Evolutionary conservation across 345 rosid genomes (phyloP).

Genomic region (Cardiospermum halicacabum): DNA sequence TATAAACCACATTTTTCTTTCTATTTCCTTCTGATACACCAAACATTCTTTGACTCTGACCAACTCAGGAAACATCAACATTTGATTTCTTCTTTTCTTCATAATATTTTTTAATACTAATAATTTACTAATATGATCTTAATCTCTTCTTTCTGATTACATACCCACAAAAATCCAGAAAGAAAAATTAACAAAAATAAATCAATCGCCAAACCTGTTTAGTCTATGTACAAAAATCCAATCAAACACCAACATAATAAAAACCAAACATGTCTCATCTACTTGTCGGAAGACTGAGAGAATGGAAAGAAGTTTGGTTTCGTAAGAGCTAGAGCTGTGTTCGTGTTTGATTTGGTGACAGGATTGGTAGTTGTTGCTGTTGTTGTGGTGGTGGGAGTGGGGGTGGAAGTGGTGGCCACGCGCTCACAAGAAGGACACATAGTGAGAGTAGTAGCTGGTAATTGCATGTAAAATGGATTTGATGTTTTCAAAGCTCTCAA

Average conservation of each 20-base stretch:
- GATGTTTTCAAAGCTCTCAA: conserved; percentile 23
- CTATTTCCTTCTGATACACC: neutral
- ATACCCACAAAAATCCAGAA: conserved; percentile 14
- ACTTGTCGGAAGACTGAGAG: too few species aligned
- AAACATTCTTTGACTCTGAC: too few species aligned
- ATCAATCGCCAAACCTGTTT: neutral
- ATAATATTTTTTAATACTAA: neutral
- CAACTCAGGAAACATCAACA: too few species aligned
- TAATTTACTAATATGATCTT: neutral
- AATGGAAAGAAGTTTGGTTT: conserved; percentile 18
- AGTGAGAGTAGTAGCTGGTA: conserved; percentile 29
- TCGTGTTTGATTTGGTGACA: conserved; percentile 13
- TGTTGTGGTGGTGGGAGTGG: neutral
- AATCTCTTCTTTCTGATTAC: neutral
- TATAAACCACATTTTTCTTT: neutral
- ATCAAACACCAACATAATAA: neutral
- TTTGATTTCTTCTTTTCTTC: neutral
- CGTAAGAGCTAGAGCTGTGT: conserved; percentile 1
- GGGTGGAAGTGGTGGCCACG: conserved; percentile 21
- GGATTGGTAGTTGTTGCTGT: neutral
- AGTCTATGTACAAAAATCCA: conserved; percentile 5
- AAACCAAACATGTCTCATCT: neutral
- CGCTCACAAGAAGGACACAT: conserved; percentile 37
- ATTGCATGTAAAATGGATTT: conserved; percentile 19
- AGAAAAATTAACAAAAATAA: neutral